Evolutionary conservation across 345 rosid species (phyloP).

Genomic region (Hibiscus mutabilis): DNA sequence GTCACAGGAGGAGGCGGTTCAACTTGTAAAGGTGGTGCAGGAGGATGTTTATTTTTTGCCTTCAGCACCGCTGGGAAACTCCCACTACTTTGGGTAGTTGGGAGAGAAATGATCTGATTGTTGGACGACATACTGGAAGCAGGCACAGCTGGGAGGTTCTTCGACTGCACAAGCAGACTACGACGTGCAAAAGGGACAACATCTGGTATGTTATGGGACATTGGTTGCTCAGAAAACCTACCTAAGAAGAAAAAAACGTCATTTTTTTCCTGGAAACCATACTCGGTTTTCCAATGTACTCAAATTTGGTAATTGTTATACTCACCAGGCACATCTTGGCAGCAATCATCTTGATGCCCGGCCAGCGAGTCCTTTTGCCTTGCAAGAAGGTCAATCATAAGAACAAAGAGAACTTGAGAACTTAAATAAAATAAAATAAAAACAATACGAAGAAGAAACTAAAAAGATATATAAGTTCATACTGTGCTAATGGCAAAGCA

Average conservation of each 20-base stretch:
- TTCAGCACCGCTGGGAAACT: constrained; percentile 66
- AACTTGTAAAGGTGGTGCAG: constrained; percentile 19
- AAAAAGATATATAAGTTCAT: constrained; percentile 6
- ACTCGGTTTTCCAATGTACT: not conserved
- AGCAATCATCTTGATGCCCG: constrained; percentile 13
- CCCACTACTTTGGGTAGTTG: constrained; percentile 71
- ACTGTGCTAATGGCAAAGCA: constrained; percentile 22
- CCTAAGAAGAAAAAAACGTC: not conserved
- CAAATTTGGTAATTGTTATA: constrained; percentile 5
- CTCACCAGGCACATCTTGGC: constrained; percentile 28
- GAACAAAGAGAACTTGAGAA: constrained; percentile 16
- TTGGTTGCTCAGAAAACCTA: constrained; percentile 27
- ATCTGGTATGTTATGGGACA: constrained; percentile 23
- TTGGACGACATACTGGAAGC: constrained; percentile 27
- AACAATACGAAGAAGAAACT: not conserved
- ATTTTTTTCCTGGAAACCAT: constrained; percentile 5
- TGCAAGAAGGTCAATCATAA: constrained; percentile 16
- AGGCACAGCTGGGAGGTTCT: constrained; percentile 56
- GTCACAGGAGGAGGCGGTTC: constrained; percentile 5
- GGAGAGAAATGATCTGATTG: constrained; percentile 34
- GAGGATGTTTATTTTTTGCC: constrained; percentile 33
- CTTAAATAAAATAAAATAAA: not conserved
- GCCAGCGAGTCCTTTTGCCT: constrained; percentile 25
- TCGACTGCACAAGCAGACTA: constrained; percentile 53
- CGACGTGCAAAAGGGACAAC: constrained; percentile 42